Conservation (phyloP, 78 protist genomes). For the Anaeramoeba flamelloides region DNA sequence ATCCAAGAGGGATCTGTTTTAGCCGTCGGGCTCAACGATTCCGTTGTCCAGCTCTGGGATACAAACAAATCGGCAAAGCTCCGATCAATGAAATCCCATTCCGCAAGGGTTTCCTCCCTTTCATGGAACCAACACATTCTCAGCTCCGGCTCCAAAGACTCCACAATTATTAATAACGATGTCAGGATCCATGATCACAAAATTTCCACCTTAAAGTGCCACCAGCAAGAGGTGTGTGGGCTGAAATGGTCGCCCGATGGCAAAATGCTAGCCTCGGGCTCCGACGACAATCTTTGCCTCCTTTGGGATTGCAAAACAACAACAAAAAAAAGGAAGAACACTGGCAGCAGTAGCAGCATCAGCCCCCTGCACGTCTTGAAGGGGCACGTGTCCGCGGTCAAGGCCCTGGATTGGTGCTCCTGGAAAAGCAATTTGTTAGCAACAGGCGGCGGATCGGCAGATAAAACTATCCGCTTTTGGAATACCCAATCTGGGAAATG, state of each 20-base stretch:
- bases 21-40: no score
- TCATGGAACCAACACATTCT: neutral
- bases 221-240: slow-evolving; percentile 27
- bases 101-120: neutral
- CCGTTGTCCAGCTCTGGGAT: neutral
- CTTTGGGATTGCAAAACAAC: slow-evolving; percentile 22
- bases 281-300: slow-evolving; percentile 28
- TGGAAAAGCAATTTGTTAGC: slow-evolving; percentile 21
- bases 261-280: slow-evolving; percentile 34
- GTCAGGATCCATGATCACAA: neutral
- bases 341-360: neutral
- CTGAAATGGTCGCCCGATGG: slow-evolving; percentile 35
- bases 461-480: slow-evolving; percentile 31
- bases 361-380: no score
- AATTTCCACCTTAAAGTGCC: slow-evolving; percentile 23
- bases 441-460: slow-evolving; percentile 38
- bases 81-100: neutral
- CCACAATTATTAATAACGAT: neutral
- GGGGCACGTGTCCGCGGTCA: slow-evolving; percentile 8
- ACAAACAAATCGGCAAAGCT: neutral
- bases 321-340: neutral
- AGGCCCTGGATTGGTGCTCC: slow-evolving; percentile 32
- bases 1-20: slow-evolving; percentile 2
- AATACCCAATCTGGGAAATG: slow-evolving; percentile 10
- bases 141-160: neutral